Conservation (phyloP, 345 rosid genomes). For the Diplotaxis tenuifolia region DNA sequence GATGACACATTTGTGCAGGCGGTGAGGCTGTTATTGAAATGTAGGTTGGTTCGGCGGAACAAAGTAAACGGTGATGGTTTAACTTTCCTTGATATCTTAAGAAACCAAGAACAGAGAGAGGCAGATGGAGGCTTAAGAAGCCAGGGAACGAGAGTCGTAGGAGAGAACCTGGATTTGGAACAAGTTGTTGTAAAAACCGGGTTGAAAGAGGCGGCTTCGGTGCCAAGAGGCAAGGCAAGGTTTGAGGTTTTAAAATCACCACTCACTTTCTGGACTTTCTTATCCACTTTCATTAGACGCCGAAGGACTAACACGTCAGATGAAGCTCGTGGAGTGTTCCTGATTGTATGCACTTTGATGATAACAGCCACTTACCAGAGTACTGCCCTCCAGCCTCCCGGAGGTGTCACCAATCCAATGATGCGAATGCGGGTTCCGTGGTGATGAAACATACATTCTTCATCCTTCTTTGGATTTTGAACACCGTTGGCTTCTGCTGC, state of each 20-base stretch:
- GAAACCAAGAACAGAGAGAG: neutral
- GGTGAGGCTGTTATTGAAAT: neutral
- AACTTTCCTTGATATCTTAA: neutral
- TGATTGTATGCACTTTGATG: constrained; percentile 24
- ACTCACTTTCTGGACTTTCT: neutral
- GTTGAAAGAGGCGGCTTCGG: neutral
- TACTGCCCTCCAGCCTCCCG: constrained; percentile 29
- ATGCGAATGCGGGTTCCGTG: neutral
- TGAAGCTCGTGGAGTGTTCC: constrained; percentile 13
- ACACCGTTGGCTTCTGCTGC: constrained; percentile 20
- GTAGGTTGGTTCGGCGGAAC: neutral
- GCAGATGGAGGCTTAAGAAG: neutral
- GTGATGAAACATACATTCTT: constrained; percentile 11
- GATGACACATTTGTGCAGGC: neutral
- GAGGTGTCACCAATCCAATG: constrained; percentile 21
- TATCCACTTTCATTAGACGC: neutral
- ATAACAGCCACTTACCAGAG: constrained; percentile 32
- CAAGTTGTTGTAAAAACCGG: neutral
- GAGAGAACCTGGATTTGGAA: neutral
- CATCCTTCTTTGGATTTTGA: constrained; percentile 16
- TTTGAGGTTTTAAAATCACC: neutral
- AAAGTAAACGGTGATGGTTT: neutral
- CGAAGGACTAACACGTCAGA: neutral
- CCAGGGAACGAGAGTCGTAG: neutral
- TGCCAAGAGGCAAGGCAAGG: neutral